phyloP scores from a whole-genome alignment of 805 yeast genomes.

The Sugiyamaella smithiae region DNA sequence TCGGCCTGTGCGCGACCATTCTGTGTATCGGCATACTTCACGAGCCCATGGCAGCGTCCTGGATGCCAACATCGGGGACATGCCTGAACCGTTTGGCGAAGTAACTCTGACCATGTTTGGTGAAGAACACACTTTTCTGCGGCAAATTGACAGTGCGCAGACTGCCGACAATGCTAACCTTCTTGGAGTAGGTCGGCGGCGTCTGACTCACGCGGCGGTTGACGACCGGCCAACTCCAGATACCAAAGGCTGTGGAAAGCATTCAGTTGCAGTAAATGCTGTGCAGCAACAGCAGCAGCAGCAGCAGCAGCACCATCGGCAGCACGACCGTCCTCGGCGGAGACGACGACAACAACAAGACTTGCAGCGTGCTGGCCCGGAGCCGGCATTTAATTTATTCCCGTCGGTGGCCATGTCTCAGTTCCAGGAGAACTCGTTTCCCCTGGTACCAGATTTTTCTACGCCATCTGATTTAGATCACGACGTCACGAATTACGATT shows the following conservation, averaged over 20 bases:
- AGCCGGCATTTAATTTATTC: conserved; percentile 14
- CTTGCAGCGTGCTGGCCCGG: conserved; percentile 1
- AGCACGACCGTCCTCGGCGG: background rate
- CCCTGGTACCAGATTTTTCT: conserved; percentile 24
- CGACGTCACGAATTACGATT: conserved; percentile 1
- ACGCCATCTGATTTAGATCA: background rate
- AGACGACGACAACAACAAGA: background rate
- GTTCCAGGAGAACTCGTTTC: conserved; percentile 20
- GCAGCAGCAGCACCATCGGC: background rate
- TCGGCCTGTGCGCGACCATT: background rate
- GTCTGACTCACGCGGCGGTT: background rate
- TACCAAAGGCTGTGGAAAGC: too few relatives aligned
- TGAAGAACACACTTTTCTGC: conserved; percentile 15
- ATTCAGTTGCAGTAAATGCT: background rate
- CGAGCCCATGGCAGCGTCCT: background rate
- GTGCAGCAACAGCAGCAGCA: background rate
- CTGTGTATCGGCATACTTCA: background rate
- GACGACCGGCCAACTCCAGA: background rate
- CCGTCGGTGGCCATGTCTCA: conserved; percentile 22
- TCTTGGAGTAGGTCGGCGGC: background rate
- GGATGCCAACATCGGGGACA: background rate
- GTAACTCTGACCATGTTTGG: conserved; percentile 9
- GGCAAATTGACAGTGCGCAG: conserved; percentile 1
- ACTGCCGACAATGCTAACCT: background rate
- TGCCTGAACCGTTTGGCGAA: conserved; percentile 12